Conservation (phyloP, 139 green algal genomes). For the Tetradesmus obliquus region DNA sequence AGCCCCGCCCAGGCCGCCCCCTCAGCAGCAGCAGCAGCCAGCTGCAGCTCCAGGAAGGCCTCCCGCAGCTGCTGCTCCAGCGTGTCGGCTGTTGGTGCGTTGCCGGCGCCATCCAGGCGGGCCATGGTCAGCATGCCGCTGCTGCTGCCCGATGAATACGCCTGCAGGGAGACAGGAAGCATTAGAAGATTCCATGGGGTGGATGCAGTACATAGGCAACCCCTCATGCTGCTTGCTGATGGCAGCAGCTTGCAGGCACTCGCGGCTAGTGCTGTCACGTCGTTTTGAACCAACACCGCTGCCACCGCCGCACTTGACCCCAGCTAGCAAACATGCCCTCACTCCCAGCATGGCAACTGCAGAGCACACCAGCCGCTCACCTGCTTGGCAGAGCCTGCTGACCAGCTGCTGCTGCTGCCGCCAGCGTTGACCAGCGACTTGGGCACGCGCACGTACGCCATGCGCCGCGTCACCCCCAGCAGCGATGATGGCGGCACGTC, state of each 20-base stretch:
- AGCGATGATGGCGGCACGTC: neutral
- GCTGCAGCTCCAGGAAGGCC: constrained; percentile 28
- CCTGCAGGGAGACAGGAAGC: neutral
- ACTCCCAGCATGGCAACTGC: neutral
- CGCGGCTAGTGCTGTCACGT: too few relatives aligned
- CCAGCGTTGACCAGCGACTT: neutral
- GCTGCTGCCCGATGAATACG: constrained; percentile 18
- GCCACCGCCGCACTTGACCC: too few relatives aligned
- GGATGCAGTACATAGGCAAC: too few relatives aligned
- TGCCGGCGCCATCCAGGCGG: constrained; percentile 2
- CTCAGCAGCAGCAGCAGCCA: neutral
- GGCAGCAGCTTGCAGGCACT: too few relatives aligned
- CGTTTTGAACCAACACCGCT: too few relatives aligned
- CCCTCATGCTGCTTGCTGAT: too few relatives aligned
- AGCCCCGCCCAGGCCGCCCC: constrained; percentile 11
- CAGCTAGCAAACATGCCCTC: too few relatives aligned
- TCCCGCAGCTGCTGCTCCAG: constrained; percentile 28
- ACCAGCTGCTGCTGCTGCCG: constrained; percentile 5
- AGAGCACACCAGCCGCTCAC: neutral
- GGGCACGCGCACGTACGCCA: constrained; percentile 14
- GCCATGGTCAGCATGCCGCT: neutral
- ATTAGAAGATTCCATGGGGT: too few relatives aligned
- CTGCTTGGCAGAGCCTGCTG: constrained; percentile 4
- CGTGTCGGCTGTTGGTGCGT: neutral
- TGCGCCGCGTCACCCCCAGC: neutral